A percentile compares a stretch with the other conserved stretches of the same genome.
Conservation (phyloP, 1,284 basidiomycete species). For the Cystobasidiaceae sp. region DNA sequence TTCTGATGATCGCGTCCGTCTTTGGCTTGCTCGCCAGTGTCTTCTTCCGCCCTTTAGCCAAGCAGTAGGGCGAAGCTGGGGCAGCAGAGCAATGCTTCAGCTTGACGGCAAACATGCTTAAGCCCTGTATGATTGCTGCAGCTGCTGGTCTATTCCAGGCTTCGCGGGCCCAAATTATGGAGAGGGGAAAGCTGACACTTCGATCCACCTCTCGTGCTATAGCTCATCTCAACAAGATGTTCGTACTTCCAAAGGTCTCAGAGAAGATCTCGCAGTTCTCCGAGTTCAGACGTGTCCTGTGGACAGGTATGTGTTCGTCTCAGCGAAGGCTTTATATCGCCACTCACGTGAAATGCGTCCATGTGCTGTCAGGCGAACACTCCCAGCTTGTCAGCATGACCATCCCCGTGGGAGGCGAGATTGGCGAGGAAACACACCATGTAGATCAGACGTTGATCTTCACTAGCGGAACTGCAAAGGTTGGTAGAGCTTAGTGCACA, state of each 20-base stretch:
- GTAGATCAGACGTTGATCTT: conserved; percentile 28
- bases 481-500: not conserved
- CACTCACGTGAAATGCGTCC: not conserved
- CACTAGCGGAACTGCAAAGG: conserved; percentile 21
- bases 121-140: too few species aligned
- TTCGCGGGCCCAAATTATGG: too few species aligned
- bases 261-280: conserved; percentile 21
- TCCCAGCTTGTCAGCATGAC: conserved; percentile 49
- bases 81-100: not conserved
- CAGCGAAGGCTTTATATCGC: not conserved
- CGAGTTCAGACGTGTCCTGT: conserved; percentile 48
- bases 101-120: not conserved
- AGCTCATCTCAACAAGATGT: conserved; percentile 32
- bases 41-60: not conserved
- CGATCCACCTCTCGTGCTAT: too few species aligned
- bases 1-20: too few species aligned
- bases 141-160: too few species aligned
- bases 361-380: conserved; percentile 6
- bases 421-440: conserved; percentile 32
- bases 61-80: not conserved
- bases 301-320: conserved; percentile 43
- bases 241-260: conserved; percentile 20
- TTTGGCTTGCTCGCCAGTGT: not conserved
- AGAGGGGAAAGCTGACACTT: too few species aligned
- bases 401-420: conserved; percentile 48